These are phyloP conservation scores for Zymoseptoria pseudotritici DNA, from an alignment of 2,329 filamentous ascomycete species.

Conservation along the genomic window DNA sequence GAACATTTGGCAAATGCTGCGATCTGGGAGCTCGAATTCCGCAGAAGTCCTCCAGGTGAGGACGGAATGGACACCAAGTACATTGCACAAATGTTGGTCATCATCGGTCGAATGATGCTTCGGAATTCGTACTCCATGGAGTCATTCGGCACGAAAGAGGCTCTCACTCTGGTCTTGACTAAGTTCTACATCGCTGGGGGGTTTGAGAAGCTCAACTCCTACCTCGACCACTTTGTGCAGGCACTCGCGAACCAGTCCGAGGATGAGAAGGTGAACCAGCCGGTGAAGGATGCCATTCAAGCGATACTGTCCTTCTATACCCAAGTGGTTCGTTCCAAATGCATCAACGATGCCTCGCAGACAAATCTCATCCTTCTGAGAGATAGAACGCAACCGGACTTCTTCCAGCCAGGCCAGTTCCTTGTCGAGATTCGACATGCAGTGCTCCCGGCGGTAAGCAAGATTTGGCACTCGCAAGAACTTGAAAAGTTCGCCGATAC, in stretches of 20 bases:
- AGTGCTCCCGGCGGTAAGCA: constrained; percentile 66
- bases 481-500: constrained; percentile 72
- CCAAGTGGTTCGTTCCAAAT: constrained; percentile 68
- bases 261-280: constrained; percentile 10
- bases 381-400: constrained; percentile 44
- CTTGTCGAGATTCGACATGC: constrained; percentile 77
- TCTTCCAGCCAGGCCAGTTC: constrained; percentile 65
- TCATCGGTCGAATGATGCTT: constrained; percentile 19
- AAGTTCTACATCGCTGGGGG: constrained; percentile 80
- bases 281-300: constrained; percentile 47
- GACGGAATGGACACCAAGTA: constrained; percentile 20
- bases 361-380: constrained; percentile 48
- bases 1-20: constrained; percentile 62
- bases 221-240: constrained; percentile 22
- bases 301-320: constrained; percentile 79
- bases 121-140: constrained; percentile 21
- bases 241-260: constrained; percentile 36
- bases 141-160: constrained; percentile 23
- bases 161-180: constrained; percentile 66
- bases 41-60: constrained; percentile 16
- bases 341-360: constrained; percentile 68
- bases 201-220: constrained; percentile 61
- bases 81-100: constrained; percentile 16
- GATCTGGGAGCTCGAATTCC: constrained; percentile 22
- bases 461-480: constrained; percentile 78